Percentiles rank a stretch among this genome's conserved stretches.
Conservation (phyloP, 179 eudicot genomes). For the Sideroxylon spinosum region DNA sequence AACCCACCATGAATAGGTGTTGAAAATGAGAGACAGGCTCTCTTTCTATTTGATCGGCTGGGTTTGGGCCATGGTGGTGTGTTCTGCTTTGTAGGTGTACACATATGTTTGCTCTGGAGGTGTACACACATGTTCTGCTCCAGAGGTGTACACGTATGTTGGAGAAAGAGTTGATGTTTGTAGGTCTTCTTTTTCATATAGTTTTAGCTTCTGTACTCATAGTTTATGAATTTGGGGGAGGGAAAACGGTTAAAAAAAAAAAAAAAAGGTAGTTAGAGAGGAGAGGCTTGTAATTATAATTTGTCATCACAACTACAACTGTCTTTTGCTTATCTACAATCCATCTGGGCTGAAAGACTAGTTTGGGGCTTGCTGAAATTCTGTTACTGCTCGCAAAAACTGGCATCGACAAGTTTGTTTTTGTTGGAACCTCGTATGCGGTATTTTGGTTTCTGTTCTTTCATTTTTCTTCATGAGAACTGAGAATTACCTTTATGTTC, state of each 20-base stretch:
- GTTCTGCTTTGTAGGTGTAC: conserved; percentile 15
- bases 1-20: conserved; percentile 10
- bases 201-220: conserved; percentile 5
- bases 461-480: too few species aligned
- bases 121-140: conserved; percentile 12
- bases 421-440: too few species aligned
- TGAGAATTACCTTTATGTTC: too few species aligned
- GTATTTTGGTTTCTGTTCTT: too few species aligned
- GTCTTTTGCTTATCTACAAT: too few species aligned
- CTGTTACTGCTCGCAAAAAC: too few species aligned
- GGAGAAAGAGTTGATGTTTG: conserved; percentile 16
- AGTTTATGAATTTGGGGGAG: background rate
- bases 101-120: background rate
- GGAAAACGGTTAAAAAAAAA: background rate
- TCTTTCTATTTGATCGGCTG: background rate
- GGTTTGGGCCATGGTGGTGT: conserved; percentile 9
- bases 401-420: too few species aligned
- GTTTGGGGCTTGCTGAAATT: too few species aligned
- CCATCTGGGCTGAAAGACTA: too few species aligned
- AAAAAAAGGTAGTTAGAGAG: background rate
- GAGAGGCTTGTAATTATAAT: background rate
- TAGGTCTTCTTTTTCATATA: background rate
- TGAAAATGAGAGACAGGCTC: conserved; percentile 9
- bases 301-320: too few species aligned
- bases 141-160: conserved; percentile 14